phyloP scores from a whole-genome alignment of 163 green algal species.

The Coccomyxa subellipsoidea region DNA sequence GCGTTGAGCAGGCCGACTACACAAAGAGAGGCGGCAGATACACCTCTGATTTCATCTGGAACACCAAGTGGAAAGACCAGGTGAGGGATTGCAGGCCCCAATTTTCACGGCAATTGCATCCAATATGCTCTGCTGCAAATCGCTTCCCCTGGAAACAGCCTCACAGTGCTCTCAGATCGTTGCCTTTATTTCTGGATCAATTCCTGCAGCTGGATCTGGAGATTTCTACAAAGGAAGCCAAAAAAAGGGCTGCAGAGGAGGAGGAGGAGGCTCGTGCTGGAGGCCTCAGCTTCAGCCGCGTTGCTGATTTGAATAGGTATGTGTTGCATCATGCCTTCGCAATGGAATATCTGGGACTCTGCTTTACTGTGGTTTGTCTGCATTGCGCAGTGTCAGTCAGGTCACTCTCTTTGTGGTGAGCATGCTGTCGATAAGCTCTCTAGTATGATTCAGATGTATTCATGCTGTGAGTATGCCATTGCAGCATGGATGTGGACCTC shows the following conservation, averaged over 20 bases:
- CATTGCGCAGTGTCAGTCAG: no score
- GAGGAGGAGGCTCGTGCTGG: slow-evolving; percentile 3
- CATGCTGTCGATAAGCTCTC: no score
- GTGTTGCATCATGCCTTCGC: background rate
- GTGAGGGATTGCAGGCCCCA: no score
- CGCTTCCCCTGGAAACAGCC: no score
- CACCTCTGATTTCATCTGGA: slow-evolving; percentile 87
- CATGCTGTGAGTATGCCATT: no score
- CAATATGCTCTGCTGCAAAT: no score
- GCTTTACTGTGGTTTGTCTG: no score
- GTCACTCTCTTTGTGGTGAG: no score
- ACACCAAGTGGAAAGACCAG: slow-evolving; percentile 78
- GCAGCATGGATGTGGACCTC: slow-evolving; percentile 70
- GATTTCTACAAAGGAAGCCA: background rate
- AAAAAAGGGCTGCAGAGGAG: slow-evolving; percentile 15
- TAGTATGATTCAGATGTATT: no score
- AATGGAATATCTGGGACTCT: no score
- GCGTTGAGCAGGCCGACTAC: slow-evolving; percentile 50
- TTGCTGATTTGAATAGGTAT: slow-evolving; percentile 45
- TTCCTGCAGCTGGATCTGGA: background rate
- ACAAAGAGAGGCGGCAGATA: slow-evolving; percentile 65
- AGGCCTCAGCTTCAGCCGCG: slow-evolving; percentile 49
- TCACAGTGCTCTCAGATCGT: background rate
- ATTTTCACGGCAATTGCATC: no score
- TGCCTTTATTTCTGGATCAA: background rate